Evolutionary conservation across 176 grass and related monocot species (phyloP), one percentile per base, ranked within the genome.

Genomic region (Triticum monococcum): DNA sequence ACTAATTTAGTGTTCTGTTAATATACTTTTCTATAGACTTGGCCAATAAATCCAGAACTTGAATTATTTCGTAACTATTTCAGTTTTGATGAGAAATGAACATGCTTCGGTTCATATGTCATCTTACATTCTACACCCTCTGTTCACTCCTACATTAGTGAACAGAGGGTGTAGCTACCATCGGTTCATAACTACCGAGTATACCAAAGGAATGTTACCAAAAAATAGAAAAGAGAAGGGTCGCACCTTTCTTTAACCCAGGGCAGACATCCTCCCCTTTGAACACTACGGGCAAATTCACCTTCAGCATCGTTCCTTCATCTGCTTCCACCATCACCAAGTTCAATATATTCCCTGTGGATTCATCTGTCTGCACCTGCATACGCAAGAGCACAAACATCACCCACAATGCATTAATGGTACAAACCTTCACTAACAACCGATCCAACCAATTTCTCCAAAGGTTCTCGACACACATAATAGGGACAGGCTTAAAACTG

Each of bases 171-270:
- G 11, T 68, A 65, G 6, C 38, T 64, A 65, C 24, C 72, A 85
- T 46, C 28, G 30, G 28, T 69, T 52, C 60, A 77, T 65, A 40
- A 35, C 64, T 70, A n/a, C 9, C 9, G 26, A 75, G 7, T 11
- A 83, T 56, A 87, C 31, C 17, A 79, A 63, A 38, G 26, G 64
- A 37, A 78, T 68, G 28, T 65, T 64, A 54, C 23, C n/a, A 74
- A 86, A 63, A 7, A 31, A 92, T 3, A 8, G 40, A 63, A 82
- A 77, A 38, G 50, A 54, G 8, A 80, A 85, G 67, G 8, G 40
- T 3, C 16, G 50, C 84, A 98, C 96, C 96, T 98, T 96, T 98
- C 71, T 92, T 94, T 82, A 98, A 86, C 22, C 93, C 93, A 79
- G 90, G 90, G 62, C 96, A 98, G 68, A 71, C 50, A 80, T 94